Base-by-base conservation (phyloP, 169 alveolate genomes). In the Plasmodium knowlesi region DNA sequence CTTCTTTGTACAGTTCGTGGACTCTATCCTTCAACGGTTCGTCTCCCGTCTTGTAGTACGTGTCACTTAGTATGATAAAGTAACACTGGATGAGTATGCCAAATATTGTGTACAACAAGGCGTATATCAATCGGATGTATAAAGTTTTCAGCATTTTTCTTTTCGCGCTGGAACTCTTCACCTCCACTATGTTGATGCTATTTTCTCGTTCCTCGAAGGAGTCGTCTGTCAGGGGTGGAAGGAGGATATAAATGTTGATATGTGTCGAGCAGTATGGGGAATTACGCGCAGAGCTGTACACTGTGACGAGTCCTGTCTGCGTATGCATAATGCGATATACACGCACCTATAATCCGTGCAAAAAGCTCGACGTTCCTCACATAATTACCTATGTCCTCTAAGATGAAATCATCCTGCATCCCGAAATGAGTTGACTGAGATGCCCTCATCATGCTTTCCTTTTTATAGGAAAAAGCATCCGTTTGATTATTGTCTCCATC, bases 11-110 rank as follows among this genome's bases (percentile, higher is more conserved):
- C 46, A 89, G 28, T 53, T 83, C 96, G 73, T 96, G 97, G 14
- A 96, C 2, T 28, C 96, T 90, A 82, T 96, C 97, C 67, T 80
- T 83, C 19, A 96, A 81, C 14, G 96, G 96, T 12, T 85, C 76
- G 80, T 84, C 92, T 30, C 91, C 94, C 28, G 61, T 89, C 9
- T 83, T 82, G 72, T 95, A 83, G 54, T 95, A 25, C 0, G 46
- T 72, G 25, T 92, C 97, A 46, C 88, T 92, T 74, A 53, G 39
- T 34, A 92, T 83, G 79, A 80, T 89, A 54, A 86, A 79, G 37
- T 72, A 74, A 16, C 96, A 95, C 34, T 95, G 96, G 30, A 95
- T 53, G 46, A 32, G 72, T 46, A 95, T 14, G 2, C 89, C 82
- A 12, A 81, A 19, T 30, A 83, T 84, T 16, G 91, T 78, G 16